Conservation (phyloP, 768 basidiomycete genomes). For the Suillus sp. region DNA sequence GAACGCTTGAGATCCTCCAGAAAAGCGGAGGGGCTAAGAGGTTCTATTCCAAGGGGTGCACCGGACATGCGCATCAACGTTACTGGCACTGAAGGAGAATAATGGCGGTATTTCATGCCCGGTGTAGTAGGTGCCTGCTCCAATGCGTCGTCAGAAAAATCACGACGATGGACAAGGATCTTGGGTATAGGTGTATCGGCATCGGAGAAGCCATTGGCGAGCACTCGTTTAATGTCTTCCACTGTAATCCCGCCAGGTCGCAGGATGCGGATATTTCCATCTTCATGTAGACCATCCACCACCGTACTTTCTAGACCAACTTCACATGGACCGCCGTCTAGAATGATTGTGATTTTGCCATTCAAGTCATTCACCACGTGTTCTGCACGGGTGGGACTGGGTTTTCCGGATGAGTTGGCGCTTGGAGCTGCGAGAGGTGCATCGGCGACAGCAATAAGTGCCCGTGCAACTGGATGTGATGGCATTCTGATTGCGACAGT, state of each 20-base stretch:
- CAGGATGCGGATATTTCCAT: conserved; percentile 78
- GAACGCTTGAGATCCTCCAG: conserved; percentile 45
- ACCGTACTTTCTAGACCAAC: conserved; percentile 97
- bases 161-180: conserved; percentile 78
- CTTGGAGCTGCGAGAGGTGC: conserved; percentile 91
- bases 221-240: conserved; percentile 73
- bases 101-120: conserved; percentile 99
- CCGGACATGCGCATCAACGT: conserved; percentile 59
- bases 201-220: conserved; percentile 45
- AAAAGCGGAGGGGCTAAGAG: conserved; percentile 38
- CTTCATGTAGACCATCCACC: conserved; percentile 78
- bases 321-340: conserved; percentile 90
- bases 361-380: conserved; percentile 82
- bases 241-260: conserved; percentile 92
- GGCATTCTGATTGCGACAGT: conserved; percentile 95
- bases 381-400: conserved; percentile 87
- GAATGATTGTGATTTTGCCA: conserved; percentile 72
- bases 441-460: conserved; percentile 75
- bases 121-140: conserved; percentile 90
- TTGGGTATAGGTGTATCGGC: conserved; percentile 42
- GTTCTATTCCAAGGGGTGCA: conserved; percentile 39
- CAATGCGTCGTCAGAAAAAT: conserved; percentile 68
- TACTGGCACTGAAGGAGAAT: conserved; percentile 89
- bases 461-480: conserved; percentile 88
- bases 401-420: conserved; percentile 92